Evolutionary conservation across 1,139 yeast species (phyloP), one percentile per base, ranked within the genome.

Genomic region (Geotrichum siamense): DNA sequence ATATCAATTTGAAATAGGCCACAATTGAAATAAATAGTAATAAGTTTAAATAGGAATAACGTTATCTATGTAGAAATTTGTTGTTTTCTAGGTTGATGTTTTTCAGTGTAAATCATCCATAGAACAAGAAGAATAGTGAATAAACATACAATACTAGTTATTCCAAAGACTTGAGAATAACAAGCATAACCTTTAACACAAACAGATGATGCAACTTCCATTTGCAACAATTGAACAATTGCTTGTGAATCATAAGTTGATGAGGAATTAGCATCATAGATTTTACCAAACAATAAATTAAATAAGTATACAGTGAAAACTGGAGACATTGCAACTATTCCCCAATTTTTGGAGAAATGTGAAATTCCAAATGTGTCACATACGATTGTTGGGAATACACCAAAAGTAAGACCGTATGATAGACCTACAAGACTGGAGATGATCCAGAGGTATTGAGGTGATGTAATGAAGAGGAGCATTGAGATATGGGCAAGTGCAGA

Each of bases 281-380:
- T 53, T 25, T 51, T 50, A 30, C 68, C 68, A 51, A 64, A 64
- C 40, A 64, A 46, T 23, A 54, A 42, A 30, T 62, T 62, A 42
- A 61, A 60, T 22, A 58, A 31, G 42, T 64, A 64, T 20, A 65
- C 55, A n/a, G 62, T 54, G n/a, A 58, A 48, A 20, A 64, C 61
- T 21, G 67, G 67, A 16, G 65, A 53, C 20, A 56, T 48, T 27
- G 62, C 55, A 5, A 78, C 67, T 38, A 79, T 60, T 0, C 94
- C 89, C 93, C 94, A 84, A 28, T 83, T 72, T 25, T 85, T 79
- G 41, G 86, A 79, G 59, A 82, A 83, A 21, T 78, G 74, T 17
- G 66, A 69, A 53, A 83, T 71, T 25, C 86, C 86, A 63, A 82
- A 83, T 12, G 75, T 65, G 54, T 84, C 94, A 1, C 87, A 78